Base-by-base conservation (phyloP, 1,139 yeast species). In the Nematodospora anomalae region DNA sequence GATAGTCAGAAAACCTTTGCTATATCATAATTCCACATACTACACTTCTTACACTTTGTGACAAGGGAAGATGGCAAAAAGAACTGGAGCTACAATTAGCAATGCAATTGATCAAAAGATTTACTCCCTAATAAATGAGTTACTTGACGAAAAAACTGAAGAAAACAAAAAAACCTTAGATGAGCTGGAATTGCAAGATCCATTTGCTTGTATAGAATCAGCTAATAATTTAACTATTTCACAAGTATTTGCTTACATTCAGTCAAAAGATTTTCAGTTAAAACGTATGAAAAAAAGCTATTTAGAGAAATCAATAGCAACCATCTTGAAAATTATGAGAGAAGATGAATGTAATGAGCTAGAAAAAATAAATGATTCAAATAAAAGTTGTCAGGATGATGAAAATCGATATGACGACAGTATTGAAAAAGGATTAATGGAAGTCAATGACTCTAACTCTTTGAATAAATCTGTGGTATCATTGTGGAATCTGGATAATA, bases 401-500 rank as follows among this genome's bases (percentile, higher is more conserved):
- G 54, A 39, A 29, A 53, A 51, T 27, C 64, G 55, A 3, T 11
- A 25, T 16, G 30, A 28, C 9, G 30, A 33, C 18, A 26, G 16
- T 26, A 14, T 20, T 6, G 28, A 30, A 8, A 26, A 65, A 13
- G 74, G 77, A 20, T 51, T 86, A 44, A 79, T 87, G 85, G 79
- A 75, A 2, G 71, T 70, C 2, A 66, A 65, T 32, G 84, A 81
- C 42, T 52, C 67, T 3, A 89, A 88, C 51, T 67, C 76, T 3
- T 73, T 87, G 62, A 90, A 90, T 57, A 86, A 82, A 52, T 78
- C 84, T 16, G 84, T 89, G 2, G 84, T 83, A 0, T 73, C 79
- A 12, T 60, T 80, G 35, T 89, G 96, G 97, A 72, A 70, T 35
- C 20, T 21, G 15, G 39, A 30, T 1, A 51, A 42, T 15, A 37